Evolutionary conservation across 345 rosid species (phyloP).

Genomic region (Gossypium sturtianum): DNA sequence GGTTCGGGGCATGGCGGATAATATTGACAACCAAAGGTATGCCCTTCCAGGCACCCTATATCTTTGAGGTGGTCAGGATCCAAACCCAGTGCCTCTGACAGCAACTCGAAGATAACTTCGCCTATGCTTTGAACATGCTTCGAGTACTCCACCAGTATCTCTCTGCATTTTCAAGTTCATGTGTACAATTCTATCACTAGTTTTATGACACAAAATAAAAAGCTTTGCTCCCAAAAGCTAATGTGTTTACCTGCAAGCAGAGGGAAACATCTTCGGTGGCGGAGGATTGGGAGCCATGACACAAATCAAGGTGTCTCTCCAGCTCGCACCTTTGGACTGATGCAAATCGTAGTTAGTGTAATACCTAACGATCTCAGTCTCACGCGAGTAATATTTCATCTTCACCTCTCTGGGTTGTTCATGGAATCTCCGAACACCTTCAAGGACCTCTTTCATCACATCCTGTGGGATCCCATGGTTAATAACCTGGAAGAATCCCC

Average conservation of each 20-base stretch:
- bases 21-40: conserved; percentile 20
- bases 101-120: conserved; percentile 6
- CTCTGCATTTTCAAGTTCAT: conserved; percentile 16
- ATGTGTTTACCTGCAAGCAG: conserved; percentile 19
- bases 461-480: conserved; percentile 19
- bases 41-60: conserved; percentile 21
- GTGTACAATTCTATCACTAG: background rate
- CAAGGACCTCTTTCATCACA: conserved; percentile 3
- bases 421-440: conserved; percentile 16
- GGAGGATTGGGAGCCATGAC: conserved; percentile 14
- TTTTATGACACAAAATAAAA: too few species aligned
- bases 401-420: conserved; percentile 19
- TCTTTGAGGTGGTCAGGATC: conserved; percentile 12
- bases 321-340: conserved; percentile 17
- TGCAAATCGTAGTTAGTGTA: conserved; percentile 16
- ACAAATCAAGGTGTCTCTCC: conserved; percentile 26
- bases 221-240: too few species aligned
- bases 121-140: conserved; percentile 9
- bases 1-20: conserved; percentile 32
- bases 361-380: conserved; percentile 11
- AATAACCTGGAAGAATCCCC: conserved; percentile 21
- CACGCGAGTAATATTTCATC: conserved; percentile 14
- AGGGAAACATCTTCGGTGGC: conserved; percentile 13
- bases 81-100: conserved; percentile 25
- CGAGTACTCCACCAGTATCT: conserved; percentile 15